Evolutionary conservation across 1,139 yeast species (phyloP).

Genomic region (Zygoascus meyerae): DNA sequence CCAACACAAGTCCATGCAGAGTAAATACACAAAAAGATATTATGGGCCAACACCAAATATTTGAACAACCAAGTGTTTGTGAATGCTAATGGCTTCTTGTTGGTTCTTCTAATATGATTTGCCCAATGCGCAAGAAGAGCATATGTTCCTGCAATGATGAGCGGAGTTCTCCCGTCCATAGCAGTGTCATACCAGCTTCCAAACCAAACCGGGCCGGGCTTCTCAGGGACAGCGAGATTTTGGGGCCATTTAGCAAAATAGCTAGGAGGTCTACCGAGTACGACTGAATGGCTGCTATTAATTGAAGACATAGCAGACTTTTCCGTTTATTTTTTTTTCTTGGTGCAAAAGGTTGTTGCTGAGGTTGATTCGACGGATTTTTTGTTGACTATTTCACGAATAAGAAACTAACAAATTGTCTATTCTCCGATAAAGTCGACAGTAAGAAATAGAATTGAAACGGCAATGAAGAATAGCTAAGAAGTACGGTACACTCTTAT

Average conservation of each 20-base stretch:
- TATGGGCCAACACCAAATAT: constrained; percentile 55
- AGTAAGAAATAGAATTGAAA: too few relatives aligned
- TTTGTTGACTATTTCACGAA: too few relatives aligned
- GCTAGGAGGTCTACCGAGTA: constrained; percentile 22
- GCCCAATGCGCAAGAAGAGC: constrained; percentile 53
- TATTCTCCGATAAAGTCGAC: too few relatives aligned
- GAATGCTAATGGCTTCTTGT: constrained; percentile 51
- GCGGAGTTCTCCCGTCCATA: constrained; percentile 44
- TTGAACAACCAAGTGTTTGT: constrained; percentile 47
- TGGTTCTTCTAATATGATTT: constrained; percentile 42
- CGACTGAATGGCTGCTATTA: constrained; percentile 7
- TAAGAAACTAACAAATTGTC: too few relatives aligned
- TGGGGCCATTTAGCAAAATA: constrained; percentile 27
- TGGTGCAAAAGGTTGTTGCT: too few relatives aligned
- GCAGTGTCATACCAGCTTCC: constrained; percentile 32
- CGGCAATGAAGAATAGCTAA: too few relatives aligned
- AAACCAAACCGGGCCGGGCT: constrained; percentile 27
- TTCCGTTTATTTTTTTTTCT: too few relatives aligned
- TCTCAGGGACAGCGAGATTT: constrained; percentile 28
- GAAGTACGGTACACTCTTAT: too few relatives aligned
- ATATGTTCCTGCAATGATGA: constrained; percentile 55
- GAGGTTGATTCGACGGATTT: too few relatives aligned
- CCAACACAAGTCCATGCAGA: constrained; percentile 71
- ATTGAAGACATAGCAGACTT: background rate
- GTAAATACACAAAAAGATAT: constrained; percentile 55